Percentiles rank a stretch among this genome's conserved stretches.
phyloP scores from a whole-genome alignment of 75 land plant genomes.

The Picea sitchensis region DNA sequence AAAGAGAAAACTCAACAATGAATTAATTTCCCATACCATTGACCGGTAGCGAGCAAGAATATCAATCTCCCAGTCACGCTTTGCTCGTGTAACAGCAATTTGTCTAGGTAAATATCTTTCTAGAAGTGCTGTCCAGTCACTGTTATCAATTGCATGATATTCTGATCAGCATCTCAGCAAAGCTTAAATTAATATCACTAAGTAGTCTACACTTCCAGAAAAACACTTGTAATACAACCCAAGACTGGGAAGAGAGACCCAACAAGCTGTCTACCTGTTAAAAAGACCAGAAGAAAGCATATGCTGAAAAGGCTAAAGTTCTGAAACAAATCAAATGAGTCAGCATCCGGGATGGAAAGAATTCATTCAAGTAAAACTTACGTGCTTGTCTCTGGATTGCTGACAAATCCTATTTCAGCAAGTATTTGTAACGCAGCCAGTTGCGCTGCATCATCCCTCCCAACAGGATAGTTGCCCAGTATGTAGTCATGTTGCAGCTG shows the following conservation, averaged over 20 bases:
- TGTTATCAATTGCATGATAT: constrained; percentile 15
- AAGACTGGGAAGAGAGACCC: no score
- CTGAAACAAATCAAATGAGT: neutral
- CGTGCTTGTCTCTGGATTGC: constrained; percentile 71
- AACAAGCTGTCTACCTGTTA: no score
- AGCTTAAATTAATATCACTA: neutral
- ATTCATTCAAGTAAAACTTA: constrained; percentile 29
- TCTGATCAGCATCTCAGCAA: neutral
- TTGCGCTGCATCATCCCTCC: constrained; percentile 36
- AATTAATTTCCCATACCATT: constrained; percentile 19
- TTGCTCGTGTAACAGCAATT: constrained; percentile 19
- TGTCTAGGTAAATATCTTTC: constrained; percentile 39
- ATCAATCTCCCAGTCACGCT: constrained; percentile 27
- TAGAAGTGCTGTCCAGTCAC: constrained; percentile 88
- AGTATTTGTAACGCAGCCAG: constrained; percentile 33
- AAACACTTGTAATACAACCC: neutral
- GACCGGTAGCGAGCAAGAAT: constrained; percentile 19
- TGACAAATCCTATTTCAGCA: constrained; percentile 76
- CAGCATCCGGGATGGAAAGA: neutral
- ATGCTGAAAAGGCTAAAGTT: neutral
- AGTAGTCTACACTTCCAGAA: neutral
- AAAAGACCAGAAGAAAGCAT: no score
- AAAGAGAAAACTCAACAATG: neutral
- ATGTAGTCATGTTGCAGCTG: constrained; percentile 33
- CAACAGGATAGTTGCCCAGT: constrained; percentile 36